phyloP scores from a whole-genome alignment of 2,329 filamentous ascomycete species.

The Alternaria alternata region DNA sequence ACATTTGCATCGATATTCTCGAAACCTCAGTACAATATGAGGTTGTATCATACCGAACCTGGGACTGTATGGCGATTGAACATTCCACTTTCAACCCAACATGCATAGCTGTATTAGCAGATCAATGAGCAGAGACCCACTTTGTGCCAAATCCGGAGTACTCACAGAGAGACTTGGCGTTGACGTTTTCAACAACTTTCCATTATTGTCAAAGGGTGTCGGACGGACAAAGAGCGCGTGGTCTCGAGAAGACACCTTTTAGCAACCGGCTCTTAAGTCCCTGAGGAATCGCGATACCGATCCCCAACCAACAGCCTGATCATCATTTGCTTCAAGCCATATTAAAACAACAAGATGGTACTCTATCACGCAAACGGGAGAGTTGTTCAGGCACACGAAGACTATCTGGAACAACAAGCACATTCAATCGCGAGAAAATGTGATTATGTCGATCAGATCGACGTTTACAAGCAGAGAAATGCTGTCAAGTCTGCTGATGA shows the following conservation, averaged over 20 bases:
- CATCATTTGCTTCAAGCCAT: background rate
- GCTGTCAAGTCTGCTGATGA: background rate
- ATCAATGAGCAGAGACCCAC: background rate
- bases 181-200: background rate
- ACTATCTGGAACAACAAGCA: constrained; percentile 20
- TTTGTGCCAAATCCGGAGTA: constrained; percentile 1
- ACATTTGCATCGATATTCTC: background rate
- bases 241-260: background rate
- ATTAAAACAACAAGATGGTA: constrained; percentile 13
- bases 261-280: background rate
- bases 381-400: constrained; percentile 21
- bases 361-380: constrained; percentile 18
- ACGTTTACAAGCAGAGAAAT: constrained; percentile 2
- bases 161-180: background rate
- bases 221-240: background rate
- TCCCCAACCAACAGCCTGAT: background rate
- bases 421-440: background rate
- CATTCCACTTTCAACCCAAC: background rate
- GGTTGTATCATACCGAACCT: background rate
- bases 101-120: background rate
- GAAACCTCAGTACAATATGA: background rate
- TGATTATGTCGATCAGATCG: constrained; percentile 13
- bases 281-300: background rate
- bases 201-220: background rate
- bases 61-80: background rate